Conservation (phyloP, 768 basidiomycete genomes). For the Pisolithus albus region DNA sequence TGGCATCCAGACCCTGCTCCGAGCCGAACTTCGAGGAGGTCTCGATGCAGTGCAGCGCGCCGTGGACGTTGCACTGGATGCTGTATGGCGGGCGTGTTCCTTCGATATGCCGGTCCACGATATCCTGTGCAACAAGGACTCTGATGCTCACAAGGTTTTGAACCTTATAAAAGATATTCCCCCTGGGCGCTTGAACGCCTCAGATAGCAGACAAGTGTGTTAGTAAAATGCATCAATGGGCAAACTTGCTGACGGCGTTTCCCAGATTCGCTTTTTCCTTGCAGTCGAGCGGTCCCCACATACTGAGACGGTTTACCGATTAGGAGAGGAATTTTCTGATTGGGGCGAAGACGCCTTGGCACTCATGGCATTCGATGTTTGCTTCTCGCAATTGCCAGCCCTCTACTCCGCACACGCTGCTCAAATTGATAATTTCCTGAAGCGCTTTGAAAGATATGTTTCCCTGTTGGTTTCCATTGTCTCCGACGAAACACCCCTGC, state of each 20-base stretch:
- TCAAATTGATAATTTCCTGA: slow-evolving; percentile 25
- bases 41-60: slow-evolving; percentile 29
- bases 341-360: not conserved
- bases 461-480: slow-evolving; percentile 33
- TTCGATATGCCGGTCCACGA: slow-evolving; percentile 24
- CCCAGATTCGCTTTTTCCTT: not conserved
- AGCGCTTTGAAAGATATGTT: slow-evolving; percentile 19
- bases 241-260: not conserved
- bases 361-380: not conserved
- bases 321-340: not conserved
- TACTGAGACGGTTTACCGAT: not conserved
- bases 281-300: not conserved
- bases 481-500: slow-evolving; percentile 29
- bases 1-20: slow-evolving; percentile 41
- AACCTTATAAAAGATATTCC: slow-evolving; percentile 22
- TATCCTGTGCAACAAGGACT: slow-evolving; percentile 5
- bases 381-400: not conserved
- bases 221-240: not conserved
- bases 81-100: slow-evolving; percentile 40
- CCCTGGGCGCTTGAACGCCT: slow-evolving; percentile 4
- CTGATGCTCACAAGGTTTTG: not conserved
- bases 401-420: slow-evolving; percentile 17
- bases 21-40: slow-evolving; percentile 21
- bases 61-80: slow-evolving; percentile 32
- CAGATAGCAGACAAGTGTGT: not conserved